Base-by-base conservation (phyloP, 805 yeast species). In the Sungouiozyma ichnusensis region DNA sequence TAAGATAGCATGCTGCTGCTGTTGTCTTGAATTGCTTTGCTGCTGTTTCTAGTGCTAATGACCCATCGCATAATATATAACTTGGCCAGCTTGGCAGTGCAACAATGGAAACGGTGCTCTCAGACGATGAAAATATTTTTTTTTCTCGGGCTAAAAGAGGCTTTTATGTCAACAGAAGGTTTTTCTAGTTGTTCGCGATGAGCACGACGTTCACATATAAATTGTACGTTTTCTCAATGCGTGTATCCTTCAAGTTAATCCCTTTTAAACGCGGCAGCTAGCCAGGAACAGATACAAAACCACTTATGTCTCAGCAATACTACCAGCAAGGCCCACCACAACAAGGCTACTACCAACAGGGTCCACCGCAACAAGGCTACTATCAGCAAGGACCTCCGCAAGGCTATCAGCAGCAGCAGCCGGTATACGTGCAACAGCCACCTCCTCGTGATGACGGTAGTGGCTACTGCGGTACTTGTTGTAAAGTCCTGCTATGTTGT, bases 401-500 rank as follows among this genome's bases (percentile, higher is more conserved):
- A 16, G 31, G 31, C n/a, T 37, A 37, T 17, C 52, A 43, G 6
- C 48, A 44, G 16, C 55, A 49, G 35, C 58, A 51, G 41, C 62
- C 60, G 2, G 43, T 50, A 17, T 54, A 57, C 37, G 51, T 56
- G 16, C 64, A 59, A 45, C 63, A 54, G 36, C 48, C 55, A 4
- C 58, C 59, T 17, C 58, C 57, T 24, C 52, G 49, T 20, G 35
- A 44, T 36, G 51, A 51, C 16, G 57, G 50, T 16, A 45, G 44
- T 24, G 47, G 56, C 34, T 60, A 66, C 42, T 49, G 60, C 27
- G 53, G 48, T 16, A 50, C 57, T 5, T 59, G 62, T 43, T 52
- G 56, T 44, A 54, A 59, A 41, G 45, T 52, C 7, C 16, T 60
- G 33, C 49, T 54, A 35, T 62, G 66, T 45, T 58, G 62, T 36